phyloP scores from a whole-genome alignment of 108 stramenopile genomes.

The Cyclotella distinguenda region DNA sequence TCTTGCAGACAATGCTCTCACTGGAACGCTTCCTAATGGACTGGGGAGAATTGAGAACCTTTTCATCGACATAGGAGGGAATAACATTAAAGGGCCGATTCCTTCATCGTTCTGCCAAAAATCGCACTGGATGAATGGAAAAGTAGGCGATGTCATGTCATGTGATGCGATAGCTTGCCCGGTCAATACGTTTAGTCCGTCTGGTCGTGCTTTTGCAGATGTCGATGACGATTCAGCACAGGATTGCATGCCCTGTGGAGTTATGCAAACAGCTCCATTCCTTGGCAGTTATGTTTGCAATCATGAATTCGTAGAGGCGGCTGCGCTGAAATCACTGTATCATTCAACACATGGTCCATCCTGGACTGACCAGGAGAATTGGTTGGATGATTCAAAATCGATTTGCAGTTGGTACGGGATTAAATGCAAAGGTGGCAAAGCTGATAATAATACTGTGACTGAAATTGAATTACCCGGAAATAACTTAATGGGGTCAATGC shows the following conservation, averaged over 20 bases:
- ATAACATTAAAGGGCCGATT: constrained; percentile 38
- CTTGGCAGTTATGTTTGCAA: constrained; percentile 42
- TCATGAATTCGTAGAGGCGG: constrained; percentile 13
- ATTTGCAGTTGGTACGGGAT: constrained; percentile 69
- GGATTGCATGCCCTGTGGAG: constrained; percentile 37
- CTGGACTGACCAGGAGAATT: constrained; percentile 33
- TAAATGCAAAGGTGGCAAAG: constrained; percentile 49
- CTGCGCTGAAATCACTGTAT: constrained; percentile 34
- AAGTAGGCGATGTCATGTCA: constrained; percentile 45
- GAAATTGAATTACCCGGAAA: constrained; percentile 36
- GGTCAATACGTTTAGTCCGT: constrained; percentile 46
- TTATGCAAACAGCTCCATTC: constrained; percentile 27
- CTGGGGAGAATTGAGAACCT: constrained; percentile 38
- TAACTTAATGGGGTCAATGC: constrained; percentile 55
- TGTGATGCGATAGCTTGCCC: constrained; percentile 82
- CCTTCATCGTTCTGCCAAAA: constrained; percentile 37
- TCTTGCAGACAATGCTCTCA: constrained; percentile 63
- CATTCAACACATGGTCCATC: constrained; percentile 19
- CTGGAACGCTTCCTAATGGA: constrained; percentile 48
- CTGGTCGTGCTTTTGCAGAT: constrained; percentile 23
- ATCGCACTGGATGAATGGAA: constrained; percentile 53
- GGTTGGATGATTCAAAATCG: constrained; percentile 53
- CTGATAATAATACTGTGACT: constrained; percentile 49
- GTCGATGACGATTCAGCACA: constrained; percentile 1
- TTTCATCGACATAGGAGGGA: constrained; percentile 45